Percentiles rank a stretch among this genome's conserved stretches.
Evolutionary conservation across 257 asterid genomes (phyloP).

Genomic region (Nicotiana benthamiana): DNA sequence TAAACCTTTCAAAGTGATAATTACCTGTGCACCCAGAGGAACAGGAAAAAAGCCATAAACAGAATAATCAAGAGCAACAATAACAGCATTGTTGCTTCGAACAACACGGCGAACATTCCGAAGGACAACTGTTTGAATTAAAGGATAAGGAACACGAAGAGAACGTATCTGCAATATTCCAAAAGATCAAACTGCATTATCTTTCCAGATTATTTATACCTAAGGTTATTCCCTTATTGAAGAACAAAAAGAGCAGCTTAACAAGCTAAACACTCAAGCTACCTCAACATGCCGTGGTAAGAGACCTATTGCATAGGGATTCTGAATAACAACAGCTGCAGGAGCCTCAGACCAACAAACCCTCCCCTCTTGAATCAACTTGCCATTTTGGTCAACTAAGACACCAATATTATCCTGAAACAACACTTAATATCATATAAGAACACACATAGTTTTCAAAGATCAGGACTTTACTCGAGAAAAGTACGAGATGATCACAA

Average conservation of each 20-base stretch:
- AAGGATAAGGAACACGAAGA: slow-evolving; percentile 84
- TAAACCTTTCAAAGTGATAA: not conserved
- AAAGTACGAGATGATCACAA: not conserved
- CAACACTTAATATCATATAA: slow-evolving; percentile 3
- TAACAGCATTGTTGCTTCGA: slow-evolving; percentile 52
- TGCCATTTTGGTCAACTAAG: slow-evolving; percentile 95
- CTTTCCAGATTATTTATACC: slow-evolving; percentile 3
- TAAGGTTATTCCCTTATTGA: not conserved
- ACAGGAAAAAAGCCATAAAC: slow-evolving; percentile 91
- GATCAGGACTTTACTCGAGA: not conserved
- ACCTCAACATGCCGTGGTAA: slow-evolving; percentile 94
- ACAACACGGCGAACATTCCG: slow-evolving; percentile 78
- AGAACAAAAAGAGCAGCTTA: not conserved
- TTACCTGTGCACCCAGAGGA: slow-evolving; percentile 98
- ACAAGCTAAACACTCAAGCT: slow-evolving; percentile 15
- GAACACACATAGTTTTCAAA: not conserved
- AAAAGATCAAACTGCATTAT: slow-evolving; percentile 18
- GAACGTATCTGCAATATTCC: slow-evolving; percentile 69
- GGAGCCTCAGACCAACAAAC: slow-evolving; percentile 99
- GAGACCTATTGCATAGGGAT: slow-evolving; percentile 89
- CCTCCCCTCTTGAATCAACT: slow-evolving; percentile 95
- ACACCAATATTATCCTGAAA: slow-evolving; percentile 94
- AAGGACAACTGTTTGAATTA: slow-evolving; percentile 88
- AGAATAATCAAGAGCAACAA: slow-evolving; percentile 75
- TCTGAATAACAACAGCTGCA: slow-evolving; percentile 55